Conservation (phyloP, 768 basidiomycete genomes). For the Auricularia heimuer region DNA sequence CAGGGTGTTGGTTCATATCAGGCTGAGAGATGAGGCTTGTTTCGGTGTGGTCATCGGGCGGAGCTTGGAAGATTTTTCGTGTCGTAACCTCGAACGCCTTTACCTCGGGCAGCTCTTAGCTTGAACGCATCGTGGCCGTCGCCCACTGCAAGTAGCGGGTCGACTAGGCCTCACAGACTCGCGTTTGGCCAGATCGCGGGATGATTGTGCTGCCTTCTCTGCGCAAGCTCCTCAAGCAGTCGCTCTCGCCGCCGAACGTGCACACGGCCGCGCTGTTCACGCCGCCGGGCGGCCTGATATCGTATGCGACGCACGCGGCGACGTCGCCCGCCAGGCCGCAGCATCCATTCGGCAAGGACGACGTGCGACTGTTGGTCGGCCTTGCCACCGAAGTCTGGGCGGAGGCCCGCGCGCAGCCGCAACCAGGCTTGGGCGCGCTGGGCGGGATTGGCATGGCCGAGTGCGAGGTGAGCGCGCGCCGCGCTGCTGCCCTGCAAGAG, state of each 20-base stretch:
- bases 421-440: not conserved
- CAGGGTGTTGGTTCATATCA: no score
- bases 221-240: constrained; percentile 53
- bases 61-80: no score
- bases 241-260: constrained; percentile 44
- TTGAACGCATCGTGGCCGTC: not conserved
- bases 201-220: constrained; percentile 68
- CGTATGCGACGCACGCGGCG: constrained; percentile 35
- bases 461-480: constrained; percentile 1
- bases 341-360: not conserved
- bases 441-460: not conserved
- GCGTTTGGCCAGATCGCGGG: not conserved
- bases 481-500: not conserved
- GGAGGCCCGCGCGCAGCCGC: not conserved
- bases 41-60: no score
- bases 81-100: no score
- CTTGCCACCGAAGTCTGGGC: not conserved
- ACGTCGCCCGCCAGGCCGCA: not conserved
- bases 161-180: not conserved
- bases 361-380: constrained; percentile 15
- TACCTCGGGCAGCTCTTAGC: no score
- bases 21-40: no score
- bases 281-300: constrained; percentile 64
- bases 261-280: constrained; percentile 68
- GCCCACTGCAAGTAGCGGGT: not conserved